Percentiles rank a stretch among this genome's conserved stretches.
Evolutionary conservation across 106 monocot species (phyloP).

Genomic region (Xerophyta viscosa): DNA sequence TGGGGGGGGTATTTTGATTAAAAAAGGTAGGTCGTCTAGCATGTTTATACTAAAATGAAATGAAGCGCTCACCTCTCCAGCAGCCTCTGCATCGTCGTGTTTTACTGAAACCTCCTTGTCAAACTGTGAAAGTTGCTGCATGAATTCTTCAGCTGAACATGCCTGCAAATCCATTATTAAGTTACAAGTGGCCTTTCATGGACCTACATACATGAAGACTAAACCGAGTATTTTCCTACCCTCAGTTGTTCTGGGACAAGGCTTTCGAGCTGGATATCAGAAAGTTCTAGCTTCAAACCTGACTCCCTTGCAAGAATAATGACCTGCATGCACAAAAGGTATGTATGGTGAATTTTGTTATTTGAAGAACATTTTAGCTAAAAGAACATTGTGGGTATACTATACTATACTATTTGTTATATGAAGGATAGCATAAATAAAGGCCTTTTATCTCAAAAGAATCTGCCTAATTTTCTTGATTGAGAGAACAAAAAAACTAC

Average conservation of each 20-base stretch:
- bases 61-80: slow-evolving; percentile 72
- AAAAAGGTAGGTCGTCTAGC: too few species aligned
- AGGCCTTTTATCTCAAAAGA: too few species aligned
- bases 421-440: too few species aligned
- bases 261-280: slow-evolving; percentile 74
- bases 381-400: too few species aligned
- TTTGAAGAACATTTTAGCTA: too few species aligned
- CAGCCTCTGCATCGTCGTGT: slow-evolving; percentile 59
- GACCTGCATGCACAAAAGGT: slow-evolving; percentile 53
- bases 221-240: slow-evolving; percentile 31
- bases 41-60: too few species aligned
- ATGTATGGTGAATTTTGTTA: too few species aligned
- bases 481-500: too few species aligned
- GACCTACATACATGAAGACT: too few species aligned
- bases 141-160: slow-evolving; percentile 65
- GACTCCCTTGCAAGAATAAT: slow-evolving; percentile 96
- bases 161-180: slow-evolving; percentile 26
- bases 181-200: background rate
- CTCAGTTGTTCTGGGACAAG: slow-evolving; percentile 79
- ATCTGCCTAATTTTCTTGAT: too few species aligned
- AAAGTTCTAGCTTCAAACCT: slow-evolving; percentile 89
- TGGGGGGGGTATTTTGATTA: too few species aligned
- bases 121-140: slow-evolving; percentile 67
- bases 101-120: slow-evolving; percentile 55
- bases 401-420: too few species aligned